phyloP scores from a whole-genome alignment of 106 monocot species.

The Dendrobium officinale region DNA sequence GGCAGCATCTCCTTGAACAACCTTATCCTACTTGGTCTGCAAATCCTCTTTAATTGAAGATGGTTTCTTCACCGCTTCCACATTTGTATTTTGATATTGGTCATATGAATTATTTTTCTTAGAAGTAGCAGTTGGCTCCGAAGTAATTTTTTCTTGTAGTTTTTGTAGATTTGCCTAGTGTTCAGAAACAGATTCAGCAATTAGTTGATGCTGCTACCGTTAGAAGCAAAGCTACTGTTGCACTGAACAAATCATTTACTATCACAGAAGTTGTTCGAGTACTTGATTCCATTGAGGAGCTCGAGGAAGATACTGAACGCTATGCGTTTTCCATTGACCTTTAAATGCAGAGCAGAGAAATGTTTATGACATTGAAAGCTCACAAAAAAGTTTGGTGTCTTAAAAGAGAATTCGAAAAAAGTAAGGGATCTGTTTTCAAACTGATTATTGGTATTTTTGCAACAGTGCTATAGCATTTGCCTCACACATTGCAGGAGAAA shows the following conservation, averaged over 20 bases:
- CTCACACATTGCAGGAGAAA: conserved; percentile 36
- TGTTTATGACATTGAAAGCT: conserved; percentile 17
- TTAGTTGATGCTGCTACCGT: conserved; percentile 1
- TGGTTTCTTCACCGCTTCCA: no score
- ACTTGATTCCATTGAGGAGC: conserved; percentile 19
- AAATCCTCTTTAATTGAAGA: no score
- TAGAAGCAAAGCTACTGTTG: conserved; percentile 7
- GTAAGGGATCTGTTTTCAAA: background rate
- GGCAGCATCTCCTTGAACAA: no score
- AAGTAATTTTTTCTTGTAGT: no score
- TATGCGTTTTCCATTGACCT: conserved; percentile 22
- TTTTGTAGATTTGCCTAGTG: no score
- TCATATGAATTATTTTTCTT: no score
- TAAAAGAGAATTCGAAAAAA: conserved; percentile 14
- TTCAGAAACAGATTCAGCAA: conserved; percentile 7
- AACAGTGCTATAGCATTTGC: conserved; percentile 38
- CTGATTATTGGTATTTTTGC: background rate
- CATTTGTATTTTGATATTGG: no score
- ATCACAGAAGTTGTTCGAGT: background rate
- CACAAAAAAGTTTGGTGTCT: conserved; percentile 22
- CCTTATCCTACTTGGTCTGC: no score
- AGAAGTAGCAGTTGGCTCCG: no score
- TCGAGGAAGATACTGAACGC: conserved; percentile 11
- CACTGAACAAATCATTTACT: conserved; percentile 3
- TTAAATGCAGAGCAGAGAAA: conserved; percentile 16